Evolutionary conservation across 106 monocot genomes (phyloP).

Genomic region (Apostasia shenzhenica): DNA sequence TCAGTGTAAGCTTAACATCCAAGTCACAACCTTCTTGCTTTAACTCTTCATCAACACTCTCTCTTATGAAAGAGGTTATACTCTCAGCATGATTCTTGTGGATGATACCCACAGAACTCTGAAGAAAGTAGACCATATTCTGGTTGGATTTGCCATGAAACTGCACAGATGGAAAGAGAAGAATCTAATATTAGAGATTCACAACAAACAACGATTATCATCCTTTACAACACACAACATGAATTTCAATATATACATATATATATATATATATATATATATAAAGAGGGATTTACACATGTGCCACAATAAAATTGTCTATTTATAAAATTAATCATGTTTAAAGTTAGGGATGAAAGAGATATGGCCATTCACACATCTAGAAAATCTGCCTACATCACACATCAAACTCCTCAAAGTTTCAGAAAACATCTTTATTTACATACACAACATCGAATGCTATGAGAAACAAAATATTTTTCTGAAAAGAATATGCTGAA

Average conservation of each 20-base stretch:
- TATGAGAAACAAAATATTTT: too few species aligned
- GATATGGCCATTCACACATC: too few species aligned
- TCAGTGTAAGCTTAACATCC: constrained; percentile 33
- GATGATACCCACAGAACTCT: constrained; percentile 73
- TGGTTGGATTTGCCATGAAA: constrained; percentile 59
- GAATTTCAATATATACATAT: neutral
- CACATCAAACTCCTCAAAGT: too few species aligned
- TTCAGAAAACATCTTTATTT: too few species aligned
- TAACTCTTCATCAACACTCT: constrained; percentile 79
- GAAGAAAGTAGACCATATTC: constrained; percentile 79
- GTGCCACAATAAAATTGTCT: too few species aligned
- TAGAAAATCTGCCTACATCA: too few species aligned
- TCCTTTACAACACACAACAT: neutral
- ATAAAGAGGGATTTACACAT: too few species aligned
- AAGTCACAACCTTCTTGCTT: constrained; percentile 28
- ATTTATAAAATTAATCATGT: too few species aligned
- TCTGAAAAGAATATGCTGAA: too few species aligned
- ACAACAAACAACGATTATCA: neutral
- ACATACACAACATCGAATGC: too few species aligned
- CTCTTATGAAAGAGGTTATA: constrained; percentile 91
- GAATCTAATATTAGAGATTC: neutral
- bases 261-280: too few species aligned
- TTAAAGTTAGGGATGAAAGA: too few species aligned
- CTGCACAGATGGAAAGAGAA: constrained; percentile 21
- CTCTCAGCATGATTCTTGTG: constrained; percentile 92